phyloP scores from a whole-genome alignment of 805 yeast genomes.

The Myxozyma vanderwaltii region DNA sequence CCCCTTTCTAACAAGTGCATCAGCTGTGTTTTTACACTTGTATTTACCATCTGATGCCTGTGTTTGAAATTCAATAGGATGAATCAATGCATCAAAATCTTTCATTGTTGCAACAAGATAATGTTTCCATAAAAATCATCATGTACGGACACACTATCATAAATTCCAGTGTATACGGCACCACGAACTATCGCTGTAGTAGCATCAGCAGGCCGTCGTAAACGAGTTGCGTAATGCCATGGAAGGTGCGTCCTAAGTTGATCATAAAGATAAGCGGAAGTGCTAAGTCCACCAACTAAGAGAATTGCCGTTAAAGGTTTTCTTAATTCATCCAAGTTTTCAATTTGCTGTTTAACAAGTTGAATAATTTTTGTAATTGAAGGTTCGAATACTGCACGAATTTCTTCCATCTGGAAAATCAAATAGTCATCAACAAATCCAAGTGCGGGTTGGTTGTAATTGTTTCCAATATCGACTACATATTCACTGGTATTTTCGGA shows the following conservation, averaged over 20 bases:
- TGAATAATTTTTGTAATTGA: slow-evolving; percentile 10
- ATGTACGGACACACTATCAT: slow-evolving; percentile 21
- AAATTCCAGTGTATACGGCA: slow-evolving; percentile 26
- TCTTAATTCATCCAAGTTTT: slow-evolving; percentile 6
- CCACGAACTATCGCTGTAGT: slow-evolving; percentile 29
- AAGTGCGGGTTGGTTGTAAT: slow-evolving; percentile 6
- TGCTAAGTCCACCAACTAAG: slow-evolving; percentile 32
- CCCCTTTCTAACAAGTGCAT: slow-evolving; percentile 23
- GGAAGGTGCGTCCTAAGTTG: slow-evolving; percentile 16
- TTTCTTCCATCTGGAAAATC: slow-evolving; percentile 19
- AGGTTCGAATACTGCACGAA: slow-evolving; percentile 19
- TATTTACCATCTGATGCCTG: slow-evolving; percentile 20
- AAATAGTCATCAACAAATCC: slow-evolving; percentile 17
- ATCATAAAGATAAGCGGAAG: slow-evolving; percentile 23
- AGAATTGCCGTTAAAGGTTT: slow-evolving; percentile 18
- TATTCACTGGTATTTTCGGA: slow-evolving; percentile 6
- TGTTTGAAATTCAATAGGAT: slow-evolving; percentile 19
- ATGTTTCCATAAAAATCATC: slow-evolving; percentile 24
- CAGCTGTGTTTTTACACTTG: slow-evolving; percentile 16
- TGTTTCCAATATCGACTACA: slow-evolving; percentile 18
- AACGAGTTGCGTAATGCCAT: slow-evolving; percentile 8
- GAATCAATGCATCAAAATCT: slow-evolving; percentile 16
- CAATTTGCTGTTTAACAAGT: slow-evolving; percentile 27
- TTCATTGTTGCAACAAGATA: slow-evolving; percentile 21
- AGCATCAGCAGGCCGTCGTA: slow-evolving; percentile 27